Evolutionary conservation across 1,284 basidiomycete genomes (phyloP).

Genomic region (Mycosarcoma maydis): DNA sequence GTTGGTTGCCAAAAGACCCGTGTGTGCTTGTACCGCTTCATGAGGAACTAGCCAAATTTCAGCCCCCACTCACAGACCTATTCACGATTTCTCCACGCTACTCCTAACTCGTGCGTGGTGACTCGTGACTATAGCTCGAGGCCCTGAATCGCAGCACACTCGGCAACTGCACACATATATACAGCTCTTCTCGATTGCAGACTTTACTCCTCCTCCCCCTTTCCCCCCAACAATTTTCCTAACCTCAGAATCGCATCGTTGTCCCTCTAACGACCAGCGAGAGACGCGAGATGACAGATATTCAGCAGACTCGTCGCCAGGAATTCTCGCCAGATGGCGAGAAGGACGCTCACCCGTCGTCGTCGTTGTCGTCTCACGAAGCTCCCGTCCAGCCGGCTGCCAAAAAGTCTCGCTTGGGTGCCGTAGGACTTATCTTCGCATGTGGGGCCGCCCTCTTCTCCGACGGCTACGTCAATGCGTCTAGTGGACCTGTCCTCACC

Average conservation of each 20-base stretch:
- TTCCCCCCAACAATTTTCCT: not conserved
- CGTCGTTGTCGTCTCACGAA: constrained; percentile 4
- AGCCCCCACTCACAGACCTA: too few relatives aligned
- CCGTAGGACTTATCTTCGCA: constrained; percentile 55
- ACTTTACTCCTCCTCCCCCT: not conserved
- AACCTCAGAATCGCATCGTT: too few relatives aligned
- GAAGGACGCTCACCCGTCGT: constrained; percentile 3
- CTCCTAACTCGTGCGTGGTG: too few relatives aligned
- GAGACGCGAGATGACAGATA: constrained; percentile 35
- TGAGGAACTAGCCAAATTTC: too few relatives aligned
- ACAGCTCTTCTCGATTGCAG: not conserved
- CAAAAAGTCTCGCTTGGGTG: constrained; percentile 31
- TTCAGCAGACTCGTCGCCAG: constrained; percentile 5
- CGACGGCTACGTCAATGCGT: constrained; percentile 62
- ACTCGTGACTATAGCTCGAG: too few relatives aligned
- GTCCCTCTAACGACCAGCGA: too few relatives aligned
- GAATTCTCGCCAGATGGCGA: constrained; percentile 20
- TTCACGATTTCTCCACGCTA: too few relatives aligned
- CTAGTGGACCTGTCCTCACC: constrained; percentile 49
- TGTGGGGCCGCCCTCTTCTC: constrained; percentile 62
- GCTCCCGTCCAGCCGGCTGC: constrained; percentile 12
- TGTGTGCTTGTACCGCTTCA: too few relatives aligned
- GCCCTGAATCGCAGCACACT: too few relatives aligned
- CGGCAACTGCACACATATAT: not conserved
- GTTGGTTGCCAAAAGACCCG: too few relatives aligned